A percentile compares a stretch with the other conserved stretches of the same genome.
Evolutionary conservation across 192 early-diverging fungal species (phyloP).

Genomic region (Lunasporangiospora selenospora): DNA sequence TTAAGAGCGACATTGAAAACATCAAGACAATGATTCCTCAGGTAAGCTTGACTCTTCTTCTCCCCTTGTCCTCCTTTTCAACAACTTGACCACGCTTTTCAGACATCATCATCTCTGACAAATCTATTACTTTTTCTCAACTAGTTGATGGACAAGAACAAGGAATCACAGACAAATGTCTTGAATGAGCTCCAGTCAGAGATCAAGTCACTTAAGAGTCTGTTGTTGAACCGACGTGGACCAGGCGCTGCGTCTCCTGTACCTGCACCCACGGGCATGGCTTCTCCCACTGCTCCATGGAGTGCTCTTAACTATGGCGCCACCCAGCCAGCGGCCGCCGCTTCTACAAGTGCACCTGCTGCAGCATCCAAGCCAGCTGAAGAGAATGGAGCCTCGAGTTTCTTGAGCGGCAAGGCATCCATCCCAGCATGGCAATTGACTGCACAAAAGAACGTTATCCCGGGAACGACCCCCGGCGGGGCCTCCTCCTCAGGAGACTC

Average conservation of each 20-base stretch:
- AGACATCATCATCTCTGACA: neutral
- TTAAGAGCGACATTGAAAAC: slow-evolving; percentile 79
- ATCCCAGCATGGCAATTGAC: slow-evolving; percentile 79
- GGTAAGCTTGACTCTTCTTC: slow-evolving; percentile 49
- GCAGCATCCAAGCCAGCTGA: slow-evolving; percentile 8
- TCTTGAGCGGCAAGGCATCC: slow-evolving; percentile 40
- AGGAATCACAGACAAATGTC: slow-evolving; percentile 70
- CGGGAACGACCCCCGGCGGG: slow-evolving; percentile 4
- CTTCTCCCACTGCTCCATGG: slow-evolving; percentile 48
- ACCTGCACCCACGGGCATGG: neutral
- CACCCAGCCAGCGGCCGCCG: slow-evolving; percentile 12
- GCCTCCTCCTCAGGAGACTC: neutral
- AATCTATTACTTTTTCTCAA: neutral
- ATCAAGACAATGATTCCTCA: slow-evolving; percentile 78
- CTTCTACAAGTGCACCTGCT: slow-evolving; percentile 7
- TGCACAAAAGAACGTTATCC: slow-evolving; percentile 33
- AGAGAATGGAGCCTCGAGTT: slow-evolving; percentile 27
- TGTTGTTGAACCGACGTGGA: slow-evolving; percentile 83
- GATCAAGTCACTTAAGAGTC: slow-evolving; percentile 91
- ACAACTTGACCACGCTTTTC: no score
- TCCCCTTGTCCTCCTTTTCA: slow-evolving; percentile 3
- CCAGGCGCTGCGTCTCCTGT: slow-evolving; percentile 36
- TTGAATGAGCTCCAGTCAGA: slow-evolving; percentile 89
- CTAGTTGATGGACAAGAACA: slow-evolving; percentile 76
- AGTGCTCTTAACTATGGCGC: slow-evolving; percentile 29